These are phyloP conservation scores for Geotrichum bryndzae DNA, from an alignment of 1,139 yeast genomes.

Conservation along the genomic window DNA sequence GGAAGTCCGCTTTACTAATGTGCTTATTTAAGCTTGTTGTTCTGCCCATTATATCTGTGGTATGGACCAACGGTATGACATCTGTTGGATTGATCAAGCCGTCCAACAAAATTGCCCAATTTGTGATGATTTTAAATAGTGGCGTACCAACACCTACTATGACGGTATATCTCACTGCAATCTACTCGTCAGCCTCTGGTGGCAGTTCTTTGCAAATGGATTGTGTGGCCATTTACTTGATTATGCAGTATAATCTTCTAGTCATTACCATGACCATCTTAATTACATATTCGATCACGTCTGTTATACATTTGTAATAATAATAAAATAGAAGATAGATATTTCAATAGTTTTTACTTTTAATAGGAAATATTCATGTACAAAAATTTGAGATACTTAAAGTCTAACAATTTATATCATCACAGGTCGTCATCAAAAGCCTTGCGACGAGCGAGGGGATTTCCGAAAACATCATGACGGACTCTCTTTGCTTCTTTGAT, in stretches of 20 bases:
- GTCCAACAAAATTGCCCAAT: constrained; percentile 50
- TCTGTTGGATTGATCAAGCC: constrained; percentile 44
- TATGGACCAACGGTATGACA: constrained; percentile 47
- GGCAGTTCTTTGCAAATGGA: constrained; percentile 68
- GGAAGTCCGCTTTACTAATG: constrained; percentile 52
- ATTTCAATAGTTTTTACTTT: not conserved
- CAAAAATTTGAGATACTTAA: constrained; percentile 22
- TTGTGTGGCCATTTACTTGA: constrained; percentile 65
- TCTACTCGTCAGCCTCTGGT: constrained; percentile 55
- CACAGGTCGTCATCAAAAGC: constrained; percentile 45
- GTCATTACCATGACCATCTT: constrained; percentile 54
- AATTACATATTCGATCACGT: constrained; percentile 35
- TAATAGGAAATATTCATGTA: constrained; percentile 42
- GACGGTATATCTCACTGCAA: constrained; percentile 75
- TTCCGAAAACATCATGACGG: constrained; percentile 73
- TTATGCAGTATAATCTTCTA: constrained; percentile 60
- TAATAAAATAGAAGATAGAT: not conserved
- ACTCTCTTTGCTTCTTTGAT: constrained; percentile 40
- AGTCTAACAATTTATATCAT: constrained; percentile 21
- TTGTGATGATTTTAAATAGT: constrained; percentile 70
- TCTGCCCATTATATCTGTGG: constrained; percentile 57
- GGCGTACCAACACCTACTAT: constrained; percentile 86
- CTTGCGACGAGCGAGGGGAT: constrained; percentile 63
- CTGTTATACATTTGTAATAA: constrained; percentile 12
- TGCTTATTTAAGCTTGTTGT: constrained; percentile 45